phyloP scores from a whole-genome alignment of 495 filamentous ascomycete genomes.

The Penicillium crystallinum region DNA sequence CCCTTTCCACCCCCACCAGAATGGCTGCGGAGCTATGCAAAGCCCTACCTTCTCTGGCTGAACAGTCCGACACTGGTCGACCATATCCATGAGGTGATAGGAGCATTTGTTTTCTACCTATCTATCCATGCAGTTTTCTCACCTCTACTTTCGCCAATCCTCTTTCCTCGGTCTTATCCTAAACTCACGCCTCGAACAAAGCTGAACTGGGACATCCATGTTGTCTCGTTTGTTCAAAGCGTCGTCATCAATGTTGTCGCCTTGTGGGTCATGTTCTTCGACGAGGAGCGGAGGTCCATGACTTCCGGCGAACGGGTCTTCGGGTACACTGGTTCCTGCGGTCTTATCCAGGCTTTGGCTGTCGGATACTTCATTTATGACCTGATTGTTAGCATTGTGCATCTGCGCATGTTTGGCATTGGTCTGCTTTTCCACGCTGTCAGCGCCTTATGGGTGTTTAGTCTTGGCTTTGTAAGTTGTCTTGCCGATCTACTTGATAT shows the following conservation, averaged over 20 bases:
- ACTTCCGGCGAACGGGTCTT: constrained; percentile 72
- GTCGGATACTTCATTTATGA: constrained; percentile 97
- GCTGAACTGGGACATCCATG: constrained; percentile 95
- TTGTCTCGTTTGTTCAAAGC: constrained; percentile 87
- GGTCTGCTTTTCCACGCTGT: constrained; percentile 89
- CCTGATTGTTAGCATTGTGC: constrained; percentile 62
- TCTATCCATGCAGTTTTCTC: constrained; percentile 69
- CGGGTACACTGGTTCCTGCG: constrained; percentile 80
- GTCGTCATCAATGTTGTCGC: constrained; percentile 70
- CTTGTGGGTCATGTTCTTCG: constrained; percentile 76
- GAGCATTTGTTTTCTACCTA: constrained; percentile 71
- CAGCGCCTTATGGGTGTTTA: constrained; percentile 79
- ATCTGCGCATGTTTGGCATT: constrained; percentile 77
- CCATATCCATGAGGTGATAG: constrained; percentile 84
- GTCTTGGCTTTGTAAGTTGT: constrained; percentile 81
- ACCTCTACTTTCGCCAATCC: constrained; percentile 59
- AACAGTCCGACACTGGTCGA: constrained; percentile 66
- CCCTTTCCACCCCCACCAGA: constrained; percentile 42
- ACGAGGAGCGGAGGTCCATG: constrained; percentile 72
- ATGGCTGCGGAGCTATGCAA: constrained; percentile 37
- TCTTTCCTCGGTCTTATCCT: constrained; percentile 71
- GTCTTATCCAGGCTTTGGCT: constrained; percentile 78
- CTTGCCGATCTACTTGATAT: background rate
- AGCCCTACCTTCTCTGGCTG: constrained; percentile 46
- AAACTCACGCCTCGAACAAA: constrained; percentile 60